Percentiles rank a stretch among this genome's conserved stretches.
Evolutionary conservation across 139 green algal genomes (phyloP).

Genomic region (Chlamydomonas incerta): DNA sequence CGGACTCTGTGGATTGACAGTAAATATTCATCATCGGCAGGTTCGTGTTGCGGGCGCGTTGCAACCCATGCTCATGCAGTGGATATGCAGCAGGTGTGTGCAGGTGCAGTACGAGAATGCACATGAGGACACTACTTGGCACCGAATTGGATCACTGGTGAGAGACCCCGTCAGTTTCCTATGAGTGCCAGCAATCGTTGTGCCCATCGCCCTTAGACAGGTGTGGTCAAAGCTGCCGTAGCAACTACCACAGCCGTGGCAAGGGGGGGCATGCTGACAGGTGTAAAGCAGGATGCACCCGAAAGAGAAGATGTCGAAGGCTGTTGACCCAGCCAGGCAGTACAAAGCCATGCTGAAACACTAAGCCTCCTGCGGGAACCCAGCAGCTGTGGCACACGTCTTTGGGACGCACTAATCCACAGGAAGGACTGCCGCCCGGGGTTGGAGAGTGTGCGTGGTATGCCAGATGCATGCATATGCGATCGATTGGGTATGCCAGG

Average conservation of each 20-base stretch:
- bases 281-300: background rate
- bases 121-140: constrained; percentile 27
- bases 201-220: constrained; percentile 35
- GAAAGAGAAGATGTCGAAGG: background rate
- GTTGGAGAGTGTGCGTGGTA: constrained; percentile 35
- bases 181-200: background rate
- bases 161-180: constrained; percentile 28
- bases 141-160: background rate
- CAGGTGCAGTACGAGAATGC: background rate
- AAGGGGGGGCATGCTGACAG: constrained; percentile 22
- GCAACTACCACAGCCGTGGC: constrained; percentile 29
- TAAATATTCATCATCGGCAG: constrained; percentile 20
- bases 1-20: constrained; percentile 45
- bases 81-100: background rate
- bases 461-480: too few species aligned
- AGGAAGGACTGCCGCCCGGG: constrained; percentile 21
- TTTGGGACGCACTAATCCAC: constrained; percentile 39
- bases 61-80: background rate
- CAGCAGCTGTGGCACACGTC: constrained; percentile 38
- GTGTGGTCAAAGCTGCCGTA: background rate
- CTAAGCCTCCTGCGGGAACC: constrained; percentile 23
- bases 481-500: constrained; percentile 10
- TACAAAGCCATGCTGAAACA: constrained; percentile 34
- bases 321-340: constrained; percentile 20
- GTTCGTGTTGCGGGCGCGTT: background rate